Evolutionary conservation across 2,329 filamentous ascomycete species (phyloP), one percentile per base, ranked within the genome.

Genomic region (Diplocarpon mali): DNA sequence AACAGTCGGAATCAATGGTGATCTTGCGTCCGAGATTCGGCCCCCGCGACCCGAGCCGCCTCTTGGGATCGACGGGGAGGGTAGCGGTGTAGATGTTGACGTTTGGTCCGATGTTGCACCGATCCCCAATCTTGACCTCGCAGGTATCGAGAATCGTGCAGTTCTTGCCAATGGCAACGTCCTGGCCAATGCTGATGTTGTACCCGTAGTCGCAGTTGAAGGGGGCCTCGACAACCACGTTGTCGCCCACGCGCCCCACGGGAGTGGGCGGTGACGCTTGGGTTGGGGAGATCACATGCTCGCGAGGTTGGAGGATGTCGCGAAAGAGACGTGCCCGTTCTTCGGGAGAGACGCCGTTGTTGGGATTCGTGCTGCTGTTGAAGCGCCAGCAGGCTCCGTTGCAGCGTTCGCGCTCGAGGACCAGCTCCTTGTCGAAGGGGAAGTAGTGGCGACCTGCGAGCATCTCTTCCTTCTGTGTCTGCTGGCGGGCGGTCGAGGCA

Each of bases 151-250:
- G 78, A 59, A 96, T 82, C 20, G 80, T 81, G 64, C 89, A 95
- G 57, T 86, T 84, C 44, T 85, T 76, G 14, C 83, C 85, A 53
- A 98, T 84, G 44, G 81, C 76, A 2, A 93, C 86, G 52, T 92
- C 81, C 55, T 89, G 82, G 11, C 85, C 89, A 53, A 98, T 84
- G 38, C 76, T 75, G 56, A 96, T 83, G 62, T 98, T 96, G 67
- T 95, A 96, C 0, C 92, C 92, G 59, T 95, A 95, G 58, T 95
- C 88, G 62, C 90, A 95, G 38, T 74, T 80, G 63, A 98, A 96
- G 0, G 90, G 90, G 2, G 85, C 79, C 58, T 95, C 87, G 20
- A 98, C 83, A 35, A 81, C 71, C 5, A 85, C 82, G 44, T 82
- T 78, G 13, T 80, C 75, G n/a, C 86, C 86, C 5, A 92, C 75